These are phyloP conservation scores for Talaromyces marneffei DNA, from an alignment of 2,329 filamentous ascomycete species.

Conservation along the genomic window DNA sequence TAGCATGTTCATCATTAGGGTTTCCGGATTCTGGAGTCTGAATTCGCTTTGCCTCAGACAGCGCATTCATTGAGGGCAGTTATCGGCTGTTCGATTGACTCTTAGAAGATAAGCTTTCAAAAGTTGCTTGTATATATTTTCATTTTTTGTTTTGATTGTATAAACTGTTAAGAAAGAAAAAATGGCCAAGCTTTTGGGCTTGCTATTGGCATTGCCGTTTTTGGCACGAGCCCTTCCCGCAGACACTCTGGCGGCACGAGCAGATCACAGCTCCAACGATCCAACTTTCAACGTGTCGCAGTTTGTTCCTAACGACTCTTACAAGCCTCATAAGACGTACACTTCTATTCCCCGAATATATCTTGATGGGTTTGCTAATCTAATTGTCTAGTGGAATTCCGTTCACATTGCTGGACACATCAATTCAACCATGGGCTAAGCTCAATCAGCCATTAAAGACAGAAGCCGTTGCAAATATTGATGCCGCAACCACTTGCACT, in stretches of 20 bases:
- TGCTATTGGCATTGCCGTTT: slow-evolving; percentile 10
- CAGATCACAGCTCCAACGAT: neutral
- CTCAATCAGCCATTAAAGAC: neutral
- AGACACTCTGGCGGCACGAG: neutral
- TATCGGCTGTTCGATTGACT: neutral
- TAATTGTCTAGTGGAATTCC: slow-evolving; percentile 18
- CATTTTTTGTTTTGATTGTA: neutral
- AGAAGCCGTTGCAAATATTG: neutral
- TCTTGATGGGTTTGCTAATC: neutral
- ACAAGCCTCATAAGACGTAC: slow-evolving; percentile 13
- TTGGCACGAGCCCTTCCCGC: slow-evolving; percentile 8
- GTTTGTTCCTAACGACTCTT: slow-evolving; percentile 8
- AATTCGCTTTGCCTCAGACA: neutral
- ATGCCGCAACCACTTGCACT: slow-evolving; percentile 5
- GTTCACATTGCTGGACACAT: slow-evolving; percentile 18
- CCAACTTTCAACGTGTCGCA: slow-evolving; percentile 3
- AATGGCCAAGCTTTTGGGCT: slow-evolving; percentile 10
- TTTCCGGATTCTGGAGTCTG: slow-evolving; percentile 9
- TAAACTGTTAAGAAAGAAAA: neutral
- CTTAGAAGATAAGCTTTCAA: neutral
- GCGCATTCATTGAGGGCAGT: neutral
- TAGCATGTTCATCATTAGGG: slow-evolving; percentile 2
- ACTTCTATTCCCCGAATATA: neutral
- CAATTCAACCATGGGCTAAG: slow-evolving; percentile 18
- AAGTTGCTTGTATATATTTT: neutral